Percentiles rank a stretch among this genome's conserved stretches.
phyloP scores from a whole-genome alignment of 1,139 yeast genomes.

The Candida tunisiensis region DNA sequence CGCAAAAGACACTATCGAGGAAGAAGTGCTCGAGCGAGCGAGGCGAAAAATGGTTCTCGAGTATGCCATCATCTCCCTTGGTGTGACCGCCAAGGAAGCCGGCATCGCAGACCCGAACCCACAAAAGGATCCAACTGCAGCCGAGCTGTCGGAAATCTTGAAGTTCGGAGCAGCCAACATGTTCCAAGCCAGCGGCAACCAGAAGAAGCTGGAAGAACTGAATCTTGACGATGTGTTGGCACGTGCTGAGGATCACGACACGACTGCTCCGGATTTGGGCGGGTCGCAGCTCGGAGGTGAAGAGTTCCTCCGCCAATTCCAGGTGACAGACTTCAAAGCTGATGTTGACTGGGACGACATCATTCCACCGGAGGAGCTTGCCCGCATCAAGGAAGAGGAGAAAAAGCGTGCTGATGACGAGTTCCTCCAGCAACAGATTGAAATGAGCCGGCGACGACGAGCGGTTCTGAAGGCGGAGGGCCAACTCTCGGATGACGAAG shows the following conservation, averaged over 20 bases:
- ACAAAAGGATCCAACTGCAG: conserved; percentile 77
- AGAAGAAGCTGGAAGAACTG: conserved; percentile 87
- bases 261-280: conserved; percentile 92
- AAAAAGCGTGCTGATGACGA: conserved; percentile 73
- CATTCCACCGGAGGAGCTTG: conserved; percentile 87
- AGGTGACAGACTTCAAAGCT: conserved; percentile 96
- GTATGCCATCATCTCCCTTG: conserved; percentile 90
- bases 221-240: conserved; percentile 90
- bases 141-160: conserved; percentile 81
- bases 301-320: conserved; percentile 92
- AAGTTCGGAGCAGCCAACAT: conserved; percentile 98
- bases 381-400: conserved; percentile 81
- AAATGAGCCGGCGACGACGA: conserved; percentile 67
- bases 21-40: conserved; percentile 91
- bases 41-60: conserved; percentile 96
- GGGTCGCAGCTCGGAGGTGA: conserved; percentile 97
- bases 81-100: conserved; percentile 61
- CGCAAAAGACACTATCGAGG: conserved; percentile 94
- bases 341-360: conserved; percentile 99
- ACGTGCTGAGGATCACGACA: conserved; percentile 94
- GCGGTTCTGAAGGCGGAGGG: conserved; percentile 38
- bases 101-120: conserved; percentile 26
- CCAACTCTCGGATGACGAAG: conserved; percentile 24
- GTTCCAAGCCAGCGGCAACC: conserved; percentile 88
- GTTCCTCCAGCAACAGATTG: conserved; percentile 77